Evolutionary conservation across 345 rosid species (phyloP).

Genomic region (Kandelia obovata): DNA sequence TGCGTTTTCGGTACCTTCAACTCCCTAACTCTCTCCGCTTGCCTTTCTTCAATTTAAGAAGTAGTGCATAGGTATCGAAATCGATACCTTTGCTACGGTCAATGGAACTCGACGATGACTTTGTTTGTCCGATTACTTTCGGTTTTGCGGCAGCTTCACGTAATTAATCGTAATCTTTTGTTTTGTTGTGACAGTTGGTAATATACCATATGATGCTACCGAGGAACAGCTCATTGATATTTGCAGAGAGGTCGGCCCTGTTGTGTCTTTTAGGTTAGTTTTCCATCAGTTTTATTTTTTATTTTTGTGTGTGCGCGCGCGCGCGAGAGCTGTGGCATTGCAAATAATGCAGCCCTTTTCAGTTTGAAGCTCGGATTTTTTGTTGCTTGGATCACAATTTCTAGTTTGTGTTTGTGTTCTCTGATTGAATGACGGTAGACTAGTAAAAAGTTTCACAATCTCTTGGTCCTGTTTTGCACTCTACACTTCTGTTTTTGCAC

Average conservation of each 20-base stretch:
- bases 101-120: not conserved
- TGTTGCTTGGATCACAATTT: too few relatives aligned
- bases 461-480: too few relatives aligned
- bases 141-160: not conserved
- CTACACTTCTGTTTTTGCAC: too few relatives aligned
- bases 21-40: constrained; percentile 1
- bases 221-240: constrained; percentile 95
- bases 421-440: too few relatives aligned
- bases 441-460: too few relatives aligned
- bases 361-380: too few relatives aligned
- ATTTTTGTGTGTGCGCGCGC: not conserved
- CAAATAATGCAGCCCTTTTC: too few relatives aligned
- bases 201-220: constrained; percentile 95
- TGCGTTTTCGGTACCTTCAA: constrained; percentile 77
- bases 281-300: not conserved
- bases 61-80: not conserved
- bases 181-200: constrained; percentile 61
- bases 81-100: not conserved
- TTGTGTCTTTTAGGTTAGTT: constrained; percentile 89
- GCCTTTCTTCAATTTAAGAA: not conserved
- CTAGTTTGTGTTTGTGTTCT: too few relatives aligned
- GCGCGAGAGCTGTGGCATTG: too few relatives aligned
- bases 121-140: too few relatives aligned
- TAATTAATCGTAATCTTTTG: not conserved
- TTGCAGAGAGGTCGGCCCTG: constrained; percentile 97